These are phyloP conservation scores for Dalbergia oliveri DNA, from an alignment of 306 rosid genomes.

Conservation along the genomic window DNA sequence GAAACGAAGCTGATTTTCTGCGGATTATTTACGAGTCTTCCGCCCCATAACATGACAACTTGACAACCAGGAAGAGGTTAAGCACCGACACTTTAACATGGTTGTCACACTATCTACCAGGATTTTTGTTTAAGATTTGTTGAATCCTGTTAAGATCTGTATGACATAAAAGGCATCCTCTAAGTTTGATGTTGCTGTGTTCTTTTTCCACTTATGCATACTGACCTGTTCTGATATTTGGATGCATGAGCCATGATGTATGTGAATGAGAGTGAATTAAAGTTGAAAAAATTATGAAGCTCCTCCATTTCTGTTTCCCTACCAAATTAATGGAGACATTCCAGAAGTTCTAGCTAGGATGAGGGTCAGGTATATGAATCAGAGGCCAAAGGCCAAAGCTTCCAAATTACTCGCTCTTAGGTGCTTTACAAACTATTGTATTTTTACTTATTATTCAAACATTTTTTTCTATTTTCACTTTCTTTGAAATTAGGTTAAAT, in stretches of 20 bases:
- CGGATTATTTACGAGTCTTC: no score
- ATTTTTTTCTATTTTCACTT: no score
- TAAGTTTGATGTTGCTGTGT: background rate
- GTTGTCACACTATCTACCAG: background rate
- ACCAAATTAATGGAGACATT: no score
- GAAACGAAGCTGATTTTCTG: background rate
- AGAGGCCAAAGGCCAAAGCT: no score
- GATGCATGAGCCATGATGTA: background rate
- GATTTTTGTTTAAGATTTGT: background rate
- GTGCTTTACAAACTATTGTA: no score
- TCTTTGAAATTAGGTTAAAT: no score
- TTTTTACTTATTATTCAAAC: no score
- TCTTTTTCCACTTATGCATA: background rate
- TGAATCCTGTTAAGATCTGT: background rate
- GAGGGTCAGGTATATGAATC: no score
- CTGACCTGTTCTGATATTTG: background rate
- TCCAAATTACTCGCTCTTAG: no score
- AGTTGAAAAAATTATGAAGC: background rate
- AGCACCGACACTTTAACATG: background rate
- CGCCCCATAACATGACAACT: background rate
- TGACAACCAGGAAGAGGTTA: background rate
- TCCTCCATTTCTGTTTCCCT: no score
- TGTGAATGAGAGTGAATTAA: background rate
- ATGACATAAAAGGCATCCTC: background rate
- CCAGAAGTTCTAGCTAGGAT: no score